Base-by-base conservation (phyloP, 352 stramenopile genomes). In the Pythium plurisporium region DNA sequence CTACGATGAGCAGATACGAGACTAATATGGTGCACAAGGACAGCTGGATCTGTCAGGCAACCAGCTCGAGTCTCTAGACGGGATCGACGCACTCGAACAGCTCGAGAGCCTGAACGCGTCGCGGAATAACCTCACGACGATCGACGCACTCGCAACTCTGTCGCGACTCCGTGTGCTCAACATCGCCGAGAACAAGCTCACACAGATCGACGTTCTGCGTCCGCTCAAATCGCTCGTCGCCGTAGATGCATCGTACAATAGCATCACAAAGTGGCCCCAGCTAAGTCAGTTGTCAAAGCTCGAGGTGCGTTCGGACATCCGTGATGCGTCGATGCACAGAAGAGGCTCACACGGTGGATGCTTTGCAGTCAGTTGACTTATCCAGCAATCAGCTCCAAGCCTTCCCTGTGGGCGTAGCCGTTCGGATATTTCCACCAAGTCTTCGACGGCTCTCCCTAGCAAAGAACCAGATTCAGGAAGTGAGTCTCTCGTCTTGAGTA, bases 21-120 rank as follows among this genome's bases (percentile, higher is more conserved):
- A n/a, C n/a, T n/a, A n/a, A n/a, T n/a, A n/a, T n/a, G n/a, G 12
- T 45, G 5, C 5, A 12, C 38, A 22, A 4, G 11, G 17, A 5
- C 27, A 89, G 76, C 46, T 89, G 43, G 76, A 87, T 59, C 50
- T 89, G 2, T 89, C 76, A 22, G 64, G 67, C 5, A 89, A 87
- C 42, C 70, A 82, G 45, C 52, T 89, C 23, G 56, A 72, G 55
- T 68, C 46, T 17, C 56, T 89, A 0, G 70, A 82, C 22, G 79
- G 79, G 10, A 72, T 89, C 19, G 61, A 87, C 46, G 55, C 66
- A 7, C 68, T 89, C 17, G 54, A 29, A 5, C 49, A 41, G 6
- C 51, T 89, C 6, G 65, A 81, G 53, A 82, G 51, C 25, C 55
- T 89, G 7, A 78, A 83, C 37, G 33, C 84, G 2, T 61, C 79